Evolutionary conservation across 176 grass and related monocot genomes (phyloP).

Genomic region (Puya raimondii): DNA sequence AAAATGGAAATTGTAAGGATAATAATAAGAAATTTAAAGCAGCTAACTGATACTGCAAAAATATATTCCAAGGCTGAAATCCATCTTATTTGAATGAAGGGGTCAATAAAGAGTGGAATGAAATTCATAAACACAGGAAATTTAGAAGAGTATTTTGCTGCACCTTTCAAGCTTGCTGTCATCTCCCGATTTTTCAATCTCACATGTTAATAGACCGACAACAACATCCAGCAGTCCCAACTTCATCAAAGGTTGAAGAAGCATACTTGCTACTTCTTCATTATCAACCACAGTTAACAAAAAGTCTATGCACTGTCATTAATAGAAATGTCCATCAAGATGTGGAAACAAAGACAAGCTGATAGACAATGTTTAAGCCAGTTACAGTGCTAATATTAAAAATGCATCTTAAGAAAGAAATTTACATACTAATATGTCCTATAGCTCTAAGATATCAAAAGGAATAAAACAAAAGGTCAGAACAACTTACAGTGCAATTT

Average conservation of each 20-base stretch:
- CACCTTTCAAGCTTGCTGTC: slow-evolving; percentile 66
- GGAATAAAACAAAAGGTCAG: neutral
- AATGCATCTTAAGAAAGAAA: neutral
- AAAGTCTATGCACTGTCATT: slow-evolving; percentile 61
- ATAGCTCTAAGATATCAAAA: neutral
- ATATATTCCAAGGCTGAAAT: neutral
- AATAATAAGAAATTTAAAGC: neutral
- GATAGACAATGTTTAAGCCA: neutral
- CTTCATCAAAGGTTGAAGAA: slow-evolving; percentile 82
- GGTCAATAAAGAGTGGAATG: slow-evolving; percentile 2
- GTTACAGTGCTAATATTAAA: neutral
- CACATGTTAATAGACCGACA: slow-evolving; percentile 59
- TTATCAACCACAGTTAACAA: slow-evolving; percentile 60
- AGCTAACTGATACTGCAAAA: neutral
- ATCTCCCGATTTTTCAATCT: slow-evolving; percentile 53
- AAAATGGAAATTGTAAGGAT: too few relatives aligned
- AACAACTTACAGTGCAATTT: neutral
- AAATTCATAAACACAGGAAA: neutral
- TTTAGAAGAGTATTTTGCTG: slow-evolving; percentile 1
- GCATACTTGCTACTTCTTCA: slow-evolving; percentile 38
- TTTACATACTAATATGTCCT: neutral
- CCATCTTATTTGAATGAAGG: neutral
- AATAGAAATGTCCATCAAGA: neutral
- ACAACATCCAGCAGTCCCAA: slow-evolving; percentile 39
- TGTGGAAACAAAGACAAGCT: neutral